Evolutionary conservation across 177 flowering plant species (phyloP), one percentile per base, ranked within the genome.

Genomic region (Vitis hybrid): DNA sequence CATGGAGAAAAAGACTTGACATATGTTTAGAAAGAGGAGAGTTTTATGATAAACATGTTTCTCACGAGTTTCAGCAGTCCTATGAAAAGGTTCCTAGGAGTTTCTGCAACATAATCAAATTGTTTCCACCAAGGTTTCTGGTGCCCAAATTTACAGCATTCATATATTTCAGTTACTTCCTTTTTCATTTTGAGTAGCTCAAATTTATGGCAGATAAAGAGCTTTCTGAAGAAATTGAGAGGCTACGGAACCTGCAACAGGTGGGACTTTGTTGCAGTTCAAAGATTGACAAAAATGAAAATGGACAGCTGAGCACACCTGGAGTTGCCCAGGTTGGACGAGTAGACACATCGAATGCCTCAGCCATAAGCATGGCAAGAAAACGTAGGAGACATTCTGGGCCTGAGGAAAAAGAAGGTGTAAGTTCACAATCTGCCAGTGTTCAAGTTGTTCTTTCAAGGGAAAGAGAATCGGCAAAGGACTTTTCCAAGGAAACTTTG

Each of bases 211-310:
- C 88, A 92, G 97, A 82, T 76, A 78, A 77, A 77, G 79, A 66
- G 49, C 92, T 92, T 64, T 76, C 81, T 60, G 82, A 83, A 72
- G 94, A 92, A 80, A 75, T 89, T 68, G 87, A 76, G 70, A 83
- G 70, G 76, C 82, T 90, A 22, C 82, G 64, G 66, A 77, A 75
- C 22, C 80, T 84, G 59, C 84, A 78, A 44, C 73, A 60, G 54
- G 76, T 80, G 77, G 78, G 75, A 63, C 52, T 57, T 52, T 64
- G 67, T 22, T 66, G 71, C 72, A 56, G 59, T 64, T 31, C 66
- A 53, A 64, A 64, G 61, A 73, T 33, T 59, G 75, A 64, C 24
- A 64, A 70, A 68, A 69, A 12, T 57, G 80, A 63, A 14, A 65
- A 59, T 50, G 58, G n/a, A 62, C 79, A 58, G 8, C 52, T 69